Conservation (phyloP, 352 stramenopile species). For the Elongisporangium senticosum region DNA sequence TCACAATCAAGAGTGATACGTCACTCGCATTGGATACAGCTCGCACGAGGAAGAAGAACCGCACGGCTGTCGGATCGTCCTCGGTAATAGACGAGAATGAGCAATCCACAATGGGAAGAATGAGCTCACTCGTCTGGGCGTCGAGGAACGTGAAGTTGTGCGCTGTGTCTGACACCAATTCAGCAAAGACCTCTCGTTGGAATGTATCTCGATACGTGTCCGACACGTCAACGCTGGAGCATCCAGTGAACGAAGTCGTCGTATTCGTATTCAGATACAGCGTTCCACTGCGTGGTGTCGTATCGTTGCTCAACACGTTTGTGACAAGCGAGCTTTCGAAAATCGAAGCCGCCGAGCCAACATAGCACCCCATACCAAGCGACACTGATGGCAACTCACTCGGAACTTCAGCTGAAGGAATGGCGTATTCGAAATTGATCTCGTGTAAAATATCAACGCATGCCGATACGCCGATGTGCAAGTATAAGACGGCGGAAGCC, state of each 20-base stretch:
- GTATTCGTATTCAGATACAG: conserved; percentile 29
- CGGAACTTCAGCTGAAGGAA: too few species aligned
- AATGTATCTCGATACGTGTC: conserved; percentile 27
- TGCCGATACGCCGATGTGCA: too few species aligned
- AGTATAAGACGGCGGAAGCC: too few species aligned
- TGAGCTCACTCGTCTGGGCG: conserved; percentile 22
- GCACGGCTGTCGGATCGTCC: conserved; percentile 10
- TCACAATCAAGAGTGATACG: conserved; percentile 18
- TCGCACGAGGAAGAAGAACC: conserved; percentile 28
- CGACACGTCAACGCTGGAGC: too few species aligned
- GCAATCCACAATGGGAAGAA: conserved; percentile 41
- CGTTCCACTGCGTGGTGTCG: conserved; percentile 18
- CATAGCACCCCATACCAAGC: conserved; percentile 15
- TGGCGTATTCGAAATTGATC: too few species aligned
- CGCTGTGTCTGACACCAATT: conserved; percentile 16
- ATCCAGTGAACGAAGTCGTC: conserved; percentile 6
- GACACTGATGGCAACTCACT: too few species aligned
- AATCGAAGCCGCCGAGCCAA: conserved; percentile 19
- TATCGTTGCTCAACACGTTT: conserved; percentile 15
- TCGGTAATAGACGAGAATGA: conserved; percentile 18
- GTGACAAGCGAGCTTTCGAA: conserved; percentile 24
- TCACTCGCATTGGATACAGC: conserved; percentile 9
- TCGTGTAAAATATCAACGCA: too few species aligned
- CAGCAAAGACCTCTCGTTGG: conserved; percentile 18
- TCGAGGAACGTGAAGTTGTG: conserved; percentile 29